Conservation (phyloP, 2,329 filamentous ascomycete genomes). For the Colletotrichum sp. region DNA sequence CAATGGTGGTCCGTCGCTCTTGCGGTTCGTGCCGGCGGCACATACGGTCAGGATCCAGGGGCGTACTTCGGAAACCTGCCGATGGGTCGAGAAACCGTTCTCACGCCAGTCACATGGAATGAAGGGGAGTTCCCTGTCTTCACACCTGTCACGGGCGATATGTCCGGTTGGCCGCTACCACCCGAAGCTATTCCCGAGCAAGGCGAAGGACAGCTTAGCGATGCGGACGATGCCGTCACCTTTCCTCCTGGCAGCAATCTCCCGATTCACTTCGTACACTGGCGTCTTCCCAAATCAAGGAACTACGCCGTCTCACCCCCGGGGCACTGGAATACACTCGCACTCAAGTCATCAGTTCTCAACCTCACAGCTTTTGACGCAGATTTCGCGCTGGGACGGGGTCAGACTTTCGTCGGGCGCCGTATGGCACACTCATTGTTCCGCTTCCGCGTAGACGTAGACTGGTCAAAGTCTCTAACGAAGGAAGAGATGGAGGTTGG, state of each 20-base stretch:
- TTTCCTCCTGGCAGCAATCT: slow-evolving; percentile 49
- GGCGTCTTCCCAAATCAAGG: slow-evolving; percentile 53
- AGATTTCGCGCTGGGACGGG: slow-evolving; percentile 35
- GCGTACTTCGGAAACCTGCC: slow-evolving; percentile 35
- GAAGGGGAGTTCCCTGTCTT: slow-evolving; percentile 37
- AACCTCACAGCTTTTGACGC: slow-evolving; percentile 61
- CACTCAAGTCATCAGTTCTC: slow-evolving; percentile 50
- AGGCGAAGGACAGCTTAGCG: slow-evolving; percentile 44
- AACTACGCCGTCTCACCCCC: slow-evolving; percentile 51
- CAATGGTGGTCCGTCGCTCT: slow-evolving; percentile 48
- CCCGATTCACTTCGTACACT: slow-evolving; percentile 61
- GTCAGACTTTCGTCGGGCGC: slow-evolving; percentile 52
- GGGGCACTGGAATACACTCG: slow-evolving; percentile 47
- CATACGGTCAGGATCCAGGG: slow-evolving; percentile 35
- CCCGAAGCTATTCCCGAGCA: slow-evolving; percentile 29
- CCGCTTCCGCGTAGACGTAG: slow-evolving; percentile 51
- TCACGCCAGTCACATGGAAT: slow-evolving; percentile 43
- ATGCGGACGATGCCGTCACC: slow-evolving; percentile 46
- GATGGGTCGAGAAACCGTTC: slow-evolving; percentile 48
- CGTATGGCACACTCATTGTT: slow-evolving; percentile 62
- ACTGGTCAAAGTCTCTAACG: slow-evolving; percentile 39
- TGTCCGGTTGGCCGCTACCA: slow-evolving; percentile 45
- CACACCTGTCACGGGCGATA: slow-evolving; percentile 25
- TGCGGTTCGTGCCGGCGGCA: slow-evolving; percentile 37
- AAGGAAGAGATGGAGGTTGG: slow-evolving; percentile 53